Base-by-base conservation (phyloP, 2,329 filamentous ascomycete species). In the Beauveria brongniartii region DNA sequence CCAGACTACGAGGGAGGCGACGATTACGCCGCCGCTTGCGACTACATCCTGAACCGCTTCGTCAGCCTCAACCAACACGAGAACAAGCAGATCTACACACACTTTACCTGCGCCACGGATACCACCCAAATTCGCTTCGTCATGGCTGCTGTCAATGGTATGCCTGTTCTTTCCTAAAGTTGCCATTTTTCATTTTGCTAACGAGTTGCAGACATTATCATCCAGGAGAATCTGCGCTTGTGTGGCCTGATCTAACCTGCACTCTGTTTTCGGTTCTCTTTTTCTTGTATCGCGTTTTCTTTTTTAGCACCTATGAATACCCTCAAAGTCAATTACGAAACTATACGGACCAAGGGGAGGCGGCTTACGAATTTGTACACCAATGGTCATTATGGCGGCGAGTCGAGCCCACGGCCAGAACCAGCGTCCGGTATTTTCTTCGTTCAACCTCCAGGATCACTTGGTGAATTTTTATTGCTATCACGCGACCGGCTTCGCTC, bases 71-170 rank as follows among this genome's bases (percentile, higher is more conserved):
- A 99, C 80, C 94, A 97, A 78, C 93, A 97, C 75, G 94, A 97
- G 81, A 96, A 92, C 60, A 99, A 99, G 83, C 94, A 99, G 77
- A 97, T 99, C 75, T 99, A 99, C 82, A 99, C 94, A 63, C 94
- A 97, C 78, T 99, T 99, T 79, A 99, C 94, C 55, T 97, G 94
- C 75, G 94, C 94, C 64, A 99, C 94, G 54, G 94, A 99, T 74
- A 99, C 94, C 37, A 97, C 94, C 71, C 94, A 99, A 77, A 99
- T 99, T 70, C 88, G 94, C 72, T 97, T 99, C 82, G 94, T 99
- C 78, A 99, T 99, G 94, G 92, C 93, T 64, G 94, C 94, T 68
- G 94, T 99, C 72, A 99, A 99, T 79, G 92, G 92, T 96, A 83
- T 71, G 87, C 12, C 30, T 8, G 9, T 74, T 52, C 1, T 9